These are phyloP conservation scores for Xylariomycetidae sp. DNA, from an alignment of 2,329 filamentous ascomycete species.

Conservation along the genomic window DNA sequence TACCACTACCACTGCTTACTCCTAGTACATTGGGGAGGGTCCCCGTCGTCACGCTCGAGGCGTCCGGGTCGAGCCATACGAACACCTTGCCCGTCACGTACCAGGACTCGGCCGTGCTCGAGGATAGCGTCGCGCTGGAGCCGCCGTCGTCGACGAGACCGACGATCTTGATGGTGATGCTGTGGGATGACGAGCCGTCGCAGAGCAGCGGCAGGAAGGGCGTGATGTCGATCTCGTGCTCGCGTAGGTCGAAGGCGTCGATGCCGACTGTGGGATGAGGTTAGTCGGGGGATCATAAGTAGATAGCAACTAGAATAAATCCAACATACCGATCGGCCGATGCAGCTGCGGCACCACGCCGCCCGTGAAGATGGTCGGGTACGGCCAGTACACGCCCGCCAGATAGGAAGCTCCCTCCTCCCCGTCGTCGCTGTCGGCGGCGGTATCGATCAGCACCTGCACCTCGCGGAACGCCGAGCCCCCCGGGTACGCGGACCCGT, in stretches of 20 bases:
- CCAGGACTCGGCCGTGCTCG: conserved; percentile 64
- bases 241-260: conserved; percentile 72
- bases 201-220: conserved; percentile 68
- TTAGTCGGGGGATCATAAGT: too few species aligned
- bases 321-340: conserved; percentile 70
- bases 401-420: too few species aligned
- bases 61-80: conserved; percentile 59
- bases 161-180: conserved; percentile 62
- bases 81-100: conserved; percentile 76
- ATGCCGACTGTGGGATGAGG: too few species aligned
- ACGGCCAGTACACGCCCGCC: conserved; percentile 76
- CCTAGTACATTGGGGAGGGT: conserved; percentile 20
- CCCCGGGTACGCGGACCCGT: conserved; percentile 58
- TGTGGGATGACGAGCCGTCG: conserved; percentile 60
- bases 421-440: too few species aligned
- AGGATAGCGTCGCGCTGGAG: conserved; percentile 43
- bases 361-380: conserved; percentile 77
- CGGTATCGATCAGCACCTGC: conserved; percentile 72
- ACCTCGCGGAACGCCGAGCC: conserved; percentile 74
- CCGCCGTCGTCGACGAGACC: conserved; percentile 56
- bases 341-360: conserved; percentile 73
- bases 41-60: conserved; percentile 45
- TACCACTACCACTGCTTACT: too few species aligned
- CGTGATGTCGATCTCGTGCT: conserved; percentile 79
- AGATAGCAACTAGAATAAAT: too few species aligned